phyloP scores from a whole-genome alignment of 2,329 filamentous ascomycete genomes.

The Colletotrichum aenigma region DNA sequence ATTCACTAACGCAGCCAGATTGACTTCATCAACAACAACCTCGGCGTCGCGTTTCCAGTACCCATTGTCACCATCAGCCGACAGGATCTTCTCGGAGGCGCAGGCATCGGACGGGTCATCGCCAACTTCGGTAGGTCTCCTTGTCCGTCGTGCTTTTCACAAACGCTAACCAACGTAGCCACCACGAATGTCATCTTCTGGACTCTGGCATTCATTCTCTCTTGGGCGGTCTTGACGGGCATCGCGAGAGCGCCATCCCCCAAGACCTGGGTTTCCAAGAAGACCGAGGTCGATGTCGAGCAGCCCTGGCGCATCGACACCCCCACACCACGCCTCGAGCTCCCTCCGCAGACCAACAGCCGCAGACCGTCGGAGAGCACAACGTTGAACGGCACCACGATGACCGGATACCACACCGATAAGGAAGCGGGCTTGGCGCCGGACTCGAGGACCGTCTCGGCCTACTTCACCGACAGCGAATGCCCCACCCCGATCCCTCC shows the following conservation, averaged over 20 bases:
- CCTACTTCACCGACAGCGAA: slow-evolving; percentile 14
- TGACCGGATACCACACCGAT: slow-evolving; percentile 12
- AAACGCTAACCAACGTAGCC: slow-evolving; percentile 25
- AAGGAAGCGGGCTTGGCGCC: slow-evolving; percentile 7
- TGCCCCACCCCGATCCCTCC: background rate
- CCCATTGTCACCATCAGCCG: slow-evolving; percentile 51
- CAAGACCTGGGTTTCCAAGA: background rate
- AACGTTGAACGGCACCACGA: slow-evolving; percentile 3
- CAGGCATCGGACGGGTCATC: slow-evolving; percentile 45
- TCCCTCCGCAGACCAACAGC: background rate
- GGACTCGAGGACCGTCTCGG: slow-evolving; percentile 4
- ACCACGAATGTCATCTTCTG: slow-evolving; percentile 40
- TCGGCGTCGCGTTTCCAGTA: slow-evolving; percentile 55
- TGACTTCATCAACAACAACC: slow-evolving; percentile 54
- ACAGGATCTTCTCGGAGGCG: slow-evolving; percentile 32
- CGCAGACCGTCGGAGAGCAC: slow-evolving; percentile 7
- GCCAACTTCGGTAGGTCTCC: slow-evolving; percentile 45
- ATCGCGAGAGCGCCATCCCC: background rate
- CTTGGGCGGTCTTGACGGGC: slow-evolving; percentile 8
- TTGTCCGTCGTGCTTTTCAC: background rate
- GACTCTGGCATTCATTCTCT: slow-evolving; percentile 30
- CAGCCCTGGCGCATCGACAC: background rate
- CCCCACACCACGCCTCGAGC: background rate
- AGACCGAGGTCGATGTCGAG: background rate
- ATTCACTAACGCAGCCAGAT: slow-evolving; percentile 36